Conservation (phyloP, 768 basidiomycete species). For the Austroboletus eburneus region DNA sequence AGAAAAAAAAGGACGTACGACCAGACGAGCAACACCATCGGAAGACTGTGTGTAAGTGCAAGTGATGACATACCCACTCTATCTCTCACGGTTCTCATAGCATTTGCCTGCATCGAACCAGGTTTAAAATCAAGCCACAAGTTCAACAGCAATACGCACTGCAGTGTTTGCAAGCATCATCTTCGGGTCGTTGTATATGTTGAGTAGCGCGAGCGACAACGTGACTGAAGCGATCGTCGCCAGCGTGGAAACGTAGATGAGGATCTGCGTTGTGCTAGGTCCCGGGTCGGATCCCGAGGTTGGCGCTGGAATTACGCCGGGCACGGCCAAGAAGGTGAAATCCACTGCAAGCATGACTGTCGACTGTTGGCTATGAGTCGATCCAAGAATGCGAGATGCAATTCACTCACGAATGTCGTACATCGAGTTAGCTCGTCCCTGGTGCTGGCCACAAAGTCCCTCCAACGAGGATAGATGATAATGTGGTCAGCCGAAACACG, state of each 20-base stretch:
- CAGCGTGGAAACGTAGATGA: slow-evolving; percentile 12
- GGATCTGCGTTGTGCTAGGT: not conserved
- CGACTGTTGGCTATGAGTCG: not conserved
- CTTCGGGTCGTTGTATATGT: slow-evolving; percentile 9
- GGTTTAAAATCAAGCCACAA: not conserved
- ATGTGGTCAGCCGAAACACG: slow-evolving; percentile 43
- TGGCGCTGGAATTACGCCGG: not conserved
- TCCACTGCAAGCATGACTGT: not conserved
- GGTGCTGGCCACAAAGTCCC: slow-evolving; percentile 36
- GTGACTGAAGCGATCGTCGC: slow-evolving; percentile 9
- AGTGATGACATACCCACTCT: slow-evolving; percentile 5
- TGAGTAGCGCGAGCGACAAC: slow-evolving; percentile 9
- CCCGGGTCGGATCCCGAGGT: accelerated
- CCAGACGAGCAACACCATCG: slow-evolving; percentile 10
- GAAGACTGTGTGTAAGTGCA: slow-evolving; percentile 16
- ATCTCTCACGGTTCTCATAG: slow-evolving; percentile 4
- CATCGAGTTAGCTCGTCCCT: slow-evolving; percentile 46
- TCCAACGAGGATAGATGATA: slow-evolving; percentile 37
- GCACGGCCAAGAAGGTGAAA: slow-evolving; percentile 10
- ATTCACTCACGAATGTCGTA: slow-evolving; percentile 41
- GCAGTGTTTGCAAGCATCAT: slow-evolving; percentile 1
- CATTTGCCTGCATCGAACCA: not conserved
- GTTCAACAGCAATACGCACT: slow-evolving; percentile 1
- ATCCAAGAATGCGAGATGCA: not conserved
- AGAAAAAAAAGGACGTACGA: too few relatives aligned